phyloP scores from a whole-genome alignment of 768 basidiomycete genomes.

The Brasilioporus rufonigricans region DNA sequence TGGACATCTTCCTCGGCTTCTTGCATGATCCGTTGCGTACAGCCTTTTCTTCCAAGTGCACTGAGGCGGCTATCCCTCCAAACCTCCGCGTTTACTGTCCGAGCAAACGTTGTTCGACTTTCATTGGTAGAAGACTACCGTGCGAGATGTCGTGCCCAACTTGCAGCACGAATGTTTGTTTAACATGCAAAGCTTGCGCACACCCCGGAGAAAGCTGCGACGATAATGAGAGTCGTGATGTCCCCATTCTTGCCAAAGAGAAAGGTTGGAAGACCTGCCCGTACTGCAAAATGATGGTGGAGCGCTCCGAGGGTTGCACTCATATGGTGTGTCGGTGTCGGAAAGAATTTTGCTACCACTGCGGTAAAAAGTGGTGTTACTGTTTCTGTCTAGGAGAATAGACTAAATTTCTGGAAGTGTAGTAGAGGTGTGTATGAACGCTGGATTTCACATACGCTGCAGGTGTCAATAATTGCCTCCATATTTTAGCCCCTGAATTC shows the following conservation, averaged over 20 bases:
- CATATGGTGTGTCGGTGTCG: conserved; percentile 58
- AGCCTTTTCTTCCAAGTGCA: conserved; percentile 40
- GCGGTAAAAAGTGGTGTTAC: conserved; percentile 9
- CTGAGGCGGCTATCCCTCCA: conserved; percentile 45
- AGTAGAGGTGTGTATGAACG: background rate
- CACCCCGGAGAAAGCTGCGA: conserved; percentile 43
- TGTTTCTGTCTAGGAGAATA: conserved; percentile 3
- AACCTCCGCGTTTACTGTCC: conserved; percentile 50
- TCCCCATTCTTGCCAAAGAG: conserved; percentile 45
- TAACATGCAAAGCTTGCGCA: conserved; percentile 43
- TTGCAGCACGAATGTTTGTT: conserved; percentile 44
- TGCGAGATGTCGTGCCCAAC: conserved; percentile 34
- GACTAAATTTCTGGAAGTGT: background rate
- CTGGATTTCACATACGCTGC: background rate
- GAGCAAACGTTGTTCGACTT: conserved; percentile 45
- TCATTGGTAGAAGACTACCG: conserved; percentile 40
- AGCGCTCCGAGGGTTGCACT: conserved; percentile 51
- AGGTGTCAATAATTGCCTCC: background rate
- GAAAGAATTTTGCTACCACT: conserved; percentile 22
- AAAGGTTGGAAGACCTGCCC: conserved; percentile 64
- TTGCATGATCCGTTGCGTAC: conserved; percentile 29
- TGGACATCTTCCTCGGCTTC: conserved; percentile 28
- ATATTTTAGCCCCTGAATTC: background rate
- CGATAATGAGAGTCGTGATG: conserved; percentile 40
- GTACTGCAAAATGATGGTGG: conserved; percentile 52